Evolutionary conservation across 345 rosid genomes (phyloP).

Genomic region (Arabidopsis suecica): DNA sequence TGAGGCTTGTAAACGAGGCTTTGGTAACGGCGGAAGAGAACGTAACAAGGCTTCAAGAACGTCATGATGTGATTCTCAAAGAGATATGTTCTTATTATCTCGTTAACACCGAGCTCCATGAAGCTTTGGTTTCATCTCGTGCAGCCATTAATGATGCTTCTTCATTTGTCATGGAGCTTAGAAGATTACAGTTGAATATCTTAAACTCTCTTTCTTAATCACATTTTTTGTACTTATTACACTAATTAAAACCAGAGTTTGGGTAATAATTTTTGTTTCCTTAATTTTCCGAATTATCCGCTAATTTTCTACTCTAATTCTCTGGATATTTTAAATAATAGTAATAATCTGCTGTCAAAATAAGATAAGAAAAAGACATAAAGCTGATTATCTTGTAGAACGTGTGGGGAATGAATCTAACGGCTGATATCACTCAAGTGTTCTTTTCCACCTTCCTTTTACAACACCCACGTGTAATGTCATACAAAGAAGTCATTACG

Average conservation of each 20-base stretch:
- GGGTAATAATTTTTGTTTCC: no score
- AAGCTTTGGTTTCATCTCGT: constrained; percentile 53
- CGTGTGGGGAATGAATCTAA: neutral
- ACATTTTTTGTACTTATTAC: neutral
- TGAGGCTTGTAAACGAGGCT: constrained; percentile 58
- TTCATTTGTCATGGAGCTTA: constrained; percentile 51
- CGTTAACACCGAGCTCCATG: constrained; percentile 54
- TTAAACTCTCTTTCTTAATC: constrained; percentile 48
- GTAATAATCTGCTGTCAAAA: neutral
- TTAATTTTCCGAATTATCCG: no score
- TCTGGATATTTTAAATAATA: neutral
- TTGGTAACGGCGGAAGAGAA: constrained; percentile 61
- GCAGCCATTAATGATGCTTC: constrained; percentile 57
- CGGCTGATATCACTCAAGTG: constrained; percentile 27
- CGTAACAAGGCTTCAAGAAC: constrained; percentile 53
- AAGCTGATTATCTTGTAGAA: neutral
- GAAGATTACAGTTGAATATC: constrained; percentile 57
- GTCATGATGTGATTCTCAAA: constrained; percentile 59
- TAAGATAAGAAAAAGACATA: neutral
- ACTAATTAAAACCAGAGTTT: neutral
- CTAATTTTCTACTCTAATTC: no score
- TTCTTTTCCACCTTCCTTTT: neutral
- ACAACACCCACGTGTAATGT: constrained; percentile 31
- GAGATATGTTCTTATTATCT: constrained; percentile 56
- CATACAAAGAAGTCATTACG: neutral